phyloP scores from a whole-genome alignment of 2,329 filamentous ascomycete species.

The Colletotrichum lupini region DNA sequence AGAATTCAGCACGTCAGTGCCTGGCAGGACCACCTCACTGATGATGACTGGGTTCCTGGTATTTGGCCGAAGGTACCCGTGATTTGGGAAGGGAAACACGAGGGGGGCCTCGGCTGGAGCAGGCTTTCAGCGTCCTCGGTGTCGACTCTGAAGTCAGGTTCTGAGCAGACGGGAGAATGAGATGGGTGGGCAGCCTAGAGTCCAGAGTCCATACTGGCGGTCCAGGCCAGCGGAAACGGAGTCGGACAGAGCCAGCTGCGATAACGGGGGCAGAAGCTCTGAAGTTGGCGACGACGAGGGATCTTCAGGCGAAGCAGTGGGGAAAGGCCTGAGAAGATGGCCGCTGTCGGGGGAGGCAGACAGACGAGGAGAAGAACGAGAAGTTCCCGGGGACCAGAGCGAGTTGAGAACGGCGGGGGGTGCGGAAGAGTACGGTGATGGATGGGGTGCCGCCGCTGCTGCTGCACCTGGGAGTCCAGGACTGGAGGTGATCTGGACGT shows the following conservation, averaged over 20 bases:
- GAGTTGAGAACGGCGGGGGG: background rate
- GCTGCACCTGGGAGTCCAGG: background rate
- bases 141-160: background rate
- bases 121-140: background rate
- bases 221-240: too few species aligned
- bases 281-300: background rate
- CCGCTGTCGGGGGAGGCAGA: slow-evolving; percentile 23
- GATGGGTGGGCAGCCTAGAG: background rate
- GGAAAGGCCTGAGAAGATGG: slow-evolving; percentile 11
- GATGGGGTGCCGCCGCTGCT: background rate
- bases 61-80: slow-evolving; percentile 14
- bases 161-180: background rate
- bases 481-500: background rate
- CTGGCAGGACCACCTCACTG: background rate
- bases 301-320: slow-evolving; percentile 11
- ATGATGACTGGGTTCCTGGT: background rate
- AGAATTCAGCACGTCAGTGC: background rate
- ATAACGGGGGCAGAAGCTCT: slow-evolving; percentile 30
- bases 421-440: background rate
- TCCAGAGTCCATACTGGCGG: too few species aligned
- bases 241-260: slow-evolving; percentile 7
- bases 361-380: background rate
- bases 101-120: background rate
- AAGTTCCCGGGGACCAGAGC: background rate
- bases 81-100: background rate